These are phyloP conservation scores for Alloteropsis angusta DNA, from an alignment of 202 grass and related monocot genomes.

Conservation along the genomic window DNA sequence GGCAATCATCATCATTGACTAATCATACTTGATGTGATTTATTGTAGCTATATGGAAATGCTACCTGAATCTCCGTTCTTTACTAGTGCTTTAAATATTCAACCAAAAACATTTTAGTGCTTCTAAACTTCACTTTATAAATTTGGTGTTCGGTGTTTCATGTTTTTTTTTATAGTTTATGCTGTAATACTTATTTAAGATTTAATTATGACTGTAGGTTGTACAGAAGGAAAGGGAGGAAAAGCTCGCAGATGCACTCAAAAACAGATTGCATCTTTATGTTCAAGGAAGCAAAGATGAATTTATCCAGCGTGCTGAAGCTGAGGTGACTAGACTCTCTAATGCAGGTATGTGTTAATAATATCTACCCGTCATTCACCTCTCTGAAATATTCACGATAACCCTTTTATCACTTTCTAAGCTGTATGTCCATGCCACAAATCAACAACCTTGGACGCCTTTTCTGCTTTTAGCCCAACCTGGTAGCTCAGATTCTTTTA, in stretches of 20 bases:
- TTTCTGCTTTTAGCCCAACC: neutral
- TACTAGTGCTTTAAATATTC: neutral
- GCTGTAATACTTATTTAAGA: neutral
- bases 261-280: conserved; percentile 61
- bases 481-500: neutral
- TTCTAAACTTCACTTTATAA: neutral
- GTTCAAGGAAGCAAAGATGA: conserved; percentile 82
- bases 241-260: conserved; percentile 71
- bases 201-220: conserved; percentile 40
- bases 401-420: conserved; percentile 12
- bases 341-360: conserved; percentile 50
- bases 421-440: neutral
- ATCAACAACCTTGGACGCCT: neutral
- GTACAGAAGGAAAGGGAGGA: conserved; percentile 94
- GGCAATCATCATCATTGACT: neutral
- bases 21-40: neutral
- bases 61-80: neutral
- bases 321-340: conserved; percentile 72
- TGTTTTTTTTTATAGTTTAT: neutral
- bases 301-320: conserved; percentile 56
- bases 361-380: neutral
- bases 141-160: neutral
- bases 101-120: neutral
- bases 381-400: neutral
- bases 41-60: neutral